A percentile compares a stretch with the other conserved stretches of the same genome.
Evolutionary conservation across 2,329 filamentous ascomycete genomes (phyloP).

Genomic region (Alternaria arborescens): DNA sequence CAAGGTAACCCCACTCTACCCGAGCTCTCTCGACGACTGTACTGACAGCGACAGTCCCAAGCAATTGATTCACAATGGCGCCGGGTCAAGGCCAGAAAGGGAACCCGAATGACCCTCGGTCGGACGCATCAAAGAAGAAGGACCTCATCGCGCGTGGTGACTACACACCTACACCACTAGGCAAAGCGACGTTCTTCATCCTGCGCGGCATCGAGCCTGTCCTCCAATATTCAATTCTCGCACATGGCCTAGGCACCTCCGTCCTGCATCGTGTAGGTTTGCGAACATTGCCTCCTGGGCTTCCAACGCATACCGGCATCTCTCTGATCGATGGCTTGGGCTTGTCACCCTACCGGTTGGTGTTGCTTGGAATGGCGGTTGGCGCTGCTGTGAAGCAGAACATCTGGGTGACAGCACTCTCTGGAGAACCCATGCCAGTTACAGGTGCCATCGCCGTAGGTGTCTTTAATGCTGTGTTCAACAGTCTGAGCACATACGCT

Average conservation of each 20-base stretch:
- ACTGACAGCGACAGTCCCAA: neutral
- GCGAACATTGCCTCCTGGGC: conserved; percentile 53
- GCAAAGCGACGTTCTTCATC: conserved; percentile 55
- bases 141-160: conserved; percentile 55
- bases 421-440: conserved; percentile 61
- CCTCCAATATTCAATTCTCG: conserved; percentile 61
- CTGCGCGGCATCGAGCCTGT: conserved; percentile 58
- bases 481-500: conserved; percentile 64
- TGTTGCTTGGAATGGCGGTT: conserved; percentile 63
- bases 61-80: neutral
- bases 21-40: neutral
- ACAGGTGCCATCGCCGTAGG: conserved; percentile 55
- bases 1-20: neutral
- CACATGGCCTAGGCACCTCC: conserved; percentile 50
- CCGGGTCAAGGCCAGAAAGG: conserved; percentile 3
- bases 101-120: conserved; percentile 34
- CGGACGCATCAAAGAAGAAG: conserved; percentile 38
- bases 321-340: conserved; percentile 54
- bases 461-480: conserved; percentile 64
- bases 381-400: conserved; percentile 65
- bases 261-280: conserved; percentile 60
- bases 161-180: conserved; percentile 51
- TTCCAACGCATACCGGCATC: conserved; percentile 52
- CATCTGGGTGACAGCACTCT: conserved; percentile 60
- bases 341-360: conserved; percentile 60